phyloP scores from a whole-genome alignment of 176 grass and related monocot species.

The Luzula sylvatica region DNA sequence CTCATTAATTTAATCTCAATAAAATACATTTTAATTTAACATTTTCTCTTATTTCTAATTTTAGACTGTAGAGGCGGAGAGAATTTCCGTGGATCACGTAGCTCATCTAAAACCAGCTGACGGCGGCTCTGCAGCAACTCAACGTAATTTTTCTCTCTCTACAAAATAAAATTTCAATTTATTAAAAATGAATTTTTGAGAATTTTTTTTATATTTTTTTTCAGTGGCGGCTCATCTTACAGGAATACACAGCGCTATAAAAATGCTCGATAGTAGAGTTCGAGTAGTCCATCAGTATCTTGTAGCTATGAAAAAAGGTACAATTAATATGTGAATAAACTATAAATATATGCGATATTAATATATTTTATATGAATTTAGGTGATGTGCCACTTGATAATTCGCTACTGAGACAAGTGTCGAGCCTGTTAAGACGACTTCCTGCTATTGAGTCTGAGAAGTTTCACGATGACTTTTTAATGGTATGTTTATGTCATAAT shows the following conservation, averaged over 20 bases:
- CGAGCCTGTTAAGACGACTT: constrained; percentile 90
- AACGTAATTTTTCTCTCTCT: constrained; percentile 48
- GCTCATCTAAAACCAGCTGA: constrained; percentile 99
- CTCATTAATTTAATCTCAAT: constrained; percentile 15
- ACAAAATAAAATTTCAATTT: constrained; percentile 8
- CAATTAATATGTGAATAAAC: constrained; percentile 5
- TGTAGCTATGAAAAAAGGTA: constrained; percentile 84
- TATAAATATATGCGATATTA: neutral
- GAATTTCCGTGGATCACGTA: constrained; percentile 97
- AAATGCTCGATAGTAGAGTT: constrained; percentile 97
- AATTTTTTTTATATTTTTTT: constrained; percentile 14
- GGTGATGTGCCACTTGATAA: constrained; percentile 81
- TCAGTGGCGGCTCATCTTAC: constrained; percentile 99
- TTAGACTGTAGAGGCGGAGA: constrained; percentile 97
- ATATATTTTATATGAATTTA: constrained; percentile 9
- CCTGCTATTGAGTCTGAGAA: constrained; percentile 92
- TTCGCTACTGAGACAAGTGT: constrained; percentile 89
- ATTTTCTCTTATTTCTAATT: constrained; percentile 20
- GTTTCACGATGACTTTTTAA: constrained; percentile 94
- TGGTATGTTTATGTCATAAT: constrained; percentile 31
- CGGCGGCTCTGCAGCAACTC: constrained; percentile 96
- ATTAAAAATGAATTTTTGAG: neutral
- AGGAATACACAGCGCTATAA: constrained; percentile 97
- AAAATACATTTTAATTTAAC: neutral
- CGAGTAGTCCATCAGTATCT: constrained; percentile 91